These are phyloP conservation scores for Pleurotus pulmonarius DNA, from an alignment of 768 basidiomycete genomes.

Conservation along the genomic window DNA sequence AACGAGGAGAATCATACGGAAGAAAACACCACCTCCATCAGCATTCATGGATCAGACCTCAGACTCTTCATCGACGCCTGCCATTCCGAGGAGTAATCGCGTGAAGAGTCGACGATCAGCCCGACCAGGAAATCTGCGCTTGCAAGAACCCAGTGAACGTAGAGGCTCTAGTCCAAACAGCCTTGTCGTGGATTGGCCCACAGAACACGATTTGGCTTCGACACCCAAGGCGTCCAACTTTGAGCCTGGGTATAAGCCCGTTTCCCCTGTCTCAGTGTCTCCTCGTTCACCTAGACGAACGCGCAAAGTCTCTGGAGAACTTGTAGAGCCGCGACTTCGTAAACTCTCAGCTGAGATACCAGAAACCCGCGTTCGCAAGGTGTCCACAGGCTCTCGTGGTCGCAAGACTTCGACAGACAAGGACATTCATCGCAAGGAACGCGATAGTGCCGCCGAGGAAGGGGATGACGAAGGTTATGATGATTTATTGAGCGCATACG, in stretches of 20 bases:
- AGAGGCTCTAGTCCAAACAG: constrained; percentile 41
- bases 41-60: constrained; percentile 36
- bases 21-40: constrained; percentile 30
- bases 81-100: constrained; percentile 36
- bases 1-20: constrained; percentile 29
- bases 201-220: constrained; percentile 41
- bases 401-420: constrained; percentile 48
- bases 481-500: constrained; percentile 76
- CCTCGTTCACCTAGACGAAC: constrained; percentile 26
- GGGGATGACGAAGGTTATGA: constrained; percentile 79
- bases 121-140: constrained; percentile 45
- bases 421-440: constrained; percentile 30
- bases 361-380: constrained; percentile 39
- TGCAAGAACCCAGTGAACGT: constrained; percentile 34
- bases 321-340: constrained; percentile 22
- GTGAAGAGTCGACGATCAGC: constrained; percentile 49
- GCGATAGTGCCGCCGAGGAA: constrained; percentile 69
- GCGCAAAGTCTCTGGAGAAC: constrained; percentile 39
- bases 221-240: constrained; percentile 61
- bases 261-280: constrained; percentile 21
- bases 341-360: constrained; percentile 29
- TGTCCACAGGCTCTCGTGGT: constrained; percentile 31
- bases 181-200: constrained; percentile 52
- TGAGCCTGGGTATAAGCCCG: constrained; percentile 27
- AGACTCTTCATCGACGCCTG: constrained; percentile 41